phyloP scores from a whole-genome alignment of 306 rosid genomes.

The Prunus mume region DNA sequence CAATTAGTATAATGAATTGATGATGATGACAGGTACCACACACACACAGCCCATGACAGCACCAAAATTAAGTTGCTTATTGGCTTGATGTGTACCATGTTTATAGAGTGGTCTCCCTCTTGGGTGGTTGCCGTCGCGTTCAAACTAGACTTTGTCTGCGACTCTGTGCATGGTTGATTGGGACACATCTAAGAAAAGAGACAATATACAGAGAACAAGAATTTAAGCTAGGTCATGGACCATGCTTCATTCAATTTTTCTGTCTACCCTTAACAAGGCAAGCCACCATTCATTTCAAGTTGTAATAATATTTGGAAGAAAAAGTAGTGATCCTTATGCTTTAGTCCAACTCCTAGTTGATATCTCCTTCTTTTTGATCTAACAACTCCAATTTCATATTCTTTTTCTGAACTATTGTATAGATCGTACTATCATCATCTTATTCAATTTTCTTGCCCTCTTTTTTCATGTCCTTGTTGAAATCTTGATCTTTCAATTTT shows the following conservation, averaged over 20 bases:
- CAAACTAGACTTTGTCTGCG: slow-evolving; percentile 32
- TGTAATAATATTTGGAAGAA: too few relatives aligned
- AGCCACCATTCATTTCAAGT: neutral
- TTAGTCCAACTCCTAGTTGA: too few relatives aligned
- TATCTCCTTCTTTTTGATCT: too few relatives aligned
- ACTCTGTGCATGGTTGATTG: slow-evolving; percentile 2
- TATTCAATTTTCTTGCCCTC: neutral
- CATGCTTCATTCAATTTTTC: neutral
- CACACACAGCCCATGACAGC: slow-evolving; percentile 31
- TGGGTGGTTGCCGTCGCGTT: slow-evolving; percentile 29
- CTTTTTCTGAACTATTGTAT: too few relatives aligned
- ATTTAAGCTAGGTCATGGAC: neutral
- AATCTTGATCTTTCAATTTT: too few relatives aligned
- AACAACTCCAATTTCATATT: too few relatives aligned
- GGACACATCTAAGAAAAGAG: neutral
- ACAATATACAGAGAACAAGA: neutral
- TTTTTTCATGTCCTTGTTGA: too few relatives aligned
- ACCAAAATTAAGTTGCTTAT: slow-evolving; percentile 1
- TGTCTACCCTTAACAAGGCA: neutral
- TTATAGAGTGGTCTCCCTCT: slow-evolving; percentile 35
- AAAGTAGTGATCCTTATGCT: too few relatives aligned
- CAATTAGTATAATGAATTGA: slow-evolving; percentile 36
- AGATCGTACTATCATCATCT: neutral
- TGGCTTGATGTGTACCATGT: slow-evolving; percentile 29
- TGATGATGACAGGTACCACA: slow-evolving; percentile 35